These are phyloP conservation scores for Phytophthora idaei DNA, from an alignment of 352 stramenopile species.

Conservation along the genomic window DNA sequence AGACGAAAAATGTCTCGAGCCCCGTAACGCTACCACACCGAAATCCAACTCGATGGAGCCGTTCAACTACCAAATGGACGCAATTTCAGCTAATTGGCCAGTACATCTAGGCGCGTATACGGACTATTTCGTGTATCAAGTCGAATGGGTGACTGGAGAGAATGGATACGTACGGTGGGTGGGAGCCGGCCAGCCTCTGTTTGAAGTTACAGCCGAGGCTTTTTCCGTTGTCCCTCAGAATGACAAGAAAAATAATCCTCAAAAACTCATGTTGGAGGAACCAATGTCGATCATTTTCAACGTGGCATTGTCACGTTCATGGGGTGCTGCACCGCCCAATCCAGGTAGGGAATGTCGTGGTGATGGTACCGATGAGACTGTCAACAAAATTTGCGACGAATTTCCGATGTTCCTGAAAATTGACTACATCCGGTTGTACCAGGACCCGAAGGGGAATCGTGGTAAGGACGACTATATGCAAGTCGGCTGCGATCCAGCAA, in stretches of 20 bases:
- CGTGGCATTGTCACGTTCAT: constrained; percentile 90
- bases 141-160: constrained; percentile 41
- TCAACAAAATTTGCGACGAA: constrained; percentile 58
- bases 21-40: constrained; percentile 40
- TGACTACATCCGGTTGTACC: constrained; percentile 55
- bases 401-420: constrained; percentile 74
- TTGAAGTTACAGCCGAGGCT: constrained; percentile 66
- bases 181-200: constrained; percentile 76
- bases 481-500: constrained; percentile 48
- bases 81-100: constrained; percentile 72
- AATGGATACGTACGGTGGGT: constrained; percentile 53
- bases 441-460: constrained; percentile 47
- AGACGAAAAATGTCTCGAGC: constrained; percentile 36
- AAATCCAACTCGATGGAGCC: constrained; percentile 49
- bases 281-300: constrained; percentile 94
- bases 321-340: constrained; percentile 32
- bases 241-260: constrained; percentile 36
- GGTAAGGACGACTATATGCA: constrained; percentile 57
- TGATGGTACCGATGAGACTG: constrained; percentile 27
- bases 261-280: constrained; percentile 90
- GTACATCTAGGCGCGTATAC: constrained; percentile 70
- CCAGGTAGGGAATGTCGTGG: constrained; percentile 25
- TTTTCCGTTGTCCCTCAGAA: constrained; percentile 52
- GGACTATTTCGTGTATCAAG: constrained; percentile 49
- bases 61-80: constrained; percentile 37